Evolutionary conservation across 768 basidiomycete species (phyloP).

Genomic region (Collybia nuda): DNA sequence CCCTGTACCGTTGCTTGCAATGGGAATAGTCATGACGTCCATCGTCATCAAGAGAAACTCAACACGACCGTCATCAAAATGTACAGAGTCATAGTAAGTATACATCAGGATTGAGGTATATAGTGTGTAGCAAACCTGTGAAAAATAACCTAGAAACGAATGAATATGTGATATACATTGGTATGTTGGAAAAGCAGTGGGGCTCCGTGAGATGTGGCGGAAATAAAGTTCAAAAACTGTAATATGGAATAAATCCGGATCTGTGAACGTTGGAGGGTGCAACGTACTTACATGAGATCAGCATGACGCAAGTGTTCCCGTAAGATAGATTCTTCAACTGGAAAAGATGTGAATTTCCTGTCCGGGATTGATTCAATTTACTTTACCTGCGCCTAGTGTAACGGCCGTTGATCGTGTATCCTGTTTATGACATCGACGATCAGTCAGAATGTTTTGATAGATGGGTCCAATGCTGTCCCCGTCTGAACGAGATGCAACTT

Average conservation of each 20-base stretch:
- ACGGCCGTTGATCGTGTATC: constrained; percentile 74
- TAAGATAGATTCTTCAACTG: constrained; percentile 74
- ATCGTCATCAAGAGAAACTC: too few relatives aligned
- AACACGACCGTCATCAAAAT: too few relatives aligned
- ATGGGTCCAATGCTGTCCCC: too few relatives aligned
- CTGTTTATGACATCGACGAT: constrained; percentile 32
- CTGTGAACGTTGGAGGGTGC: not conserved
- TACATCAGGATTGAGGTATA: too few relatives aligned
- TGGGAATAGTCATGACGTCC: too few relatives aligned
- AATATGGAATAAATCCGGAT: not conserved
- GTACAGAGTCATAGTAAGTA: too few relatives aligned
- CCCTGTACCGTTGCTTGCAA: not conserved
- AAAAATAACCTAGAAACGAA: too few relatives aligned
- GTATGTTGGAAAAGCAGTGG: too few relatives aligned
- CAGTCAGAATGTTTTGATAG: constrained; percentile 2
- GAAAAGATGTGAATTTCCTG: not conserved
- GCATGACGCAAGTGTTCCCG: constrained; percentile 69
- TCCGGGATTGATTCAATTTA: too few relatives aligned
- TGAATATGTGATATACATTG: too few relatives aligned
- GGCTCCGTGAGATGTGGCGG: not conserved
- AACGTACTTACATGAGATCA: constrained; percentile 56
- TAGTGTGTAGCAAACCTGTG: too few relatives aligned
- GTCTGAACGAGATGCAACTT: constrained; percentile 25
- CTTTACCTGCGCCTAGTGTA: constrained; percentile 62
- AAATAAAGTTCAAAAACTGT: constrained; percentile 3